Evolutionary conservation across 2,329 filamentous ascomycete species (phyloP), one percentile per base, ranked within the genome.

Genomic region (Botrytis elliptica): DNA sequence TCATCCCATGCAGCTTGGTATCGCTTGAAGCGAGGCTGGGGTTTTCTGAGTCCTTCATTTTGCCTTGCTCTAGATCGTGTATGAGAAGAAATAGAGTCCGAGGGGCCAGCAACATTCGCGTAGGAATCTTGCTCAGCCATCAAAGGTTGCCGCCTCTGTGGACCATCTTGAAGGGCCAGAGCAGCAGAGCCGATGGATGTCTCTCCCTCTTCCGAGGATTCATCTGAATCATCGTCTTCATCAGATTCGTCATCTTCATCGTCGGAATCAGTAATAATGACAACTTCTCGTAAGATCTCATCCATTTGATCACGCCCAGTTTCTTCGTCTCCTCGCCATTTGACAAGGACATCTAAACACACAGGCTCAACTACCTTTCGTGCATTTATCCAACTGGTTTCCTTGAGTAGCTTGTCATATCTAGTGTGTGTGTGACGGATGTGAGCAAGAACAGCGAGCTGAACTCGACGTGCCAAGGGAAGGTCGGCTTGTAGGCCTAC

Each of bases 321-420:
- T 80, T 92, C 90, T 80, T 92, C 90, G 77, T 92, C 90, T 72
- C 90, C 90, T 83, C 90, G 89, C 90, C 90, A 92, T 87, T 91
- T 91, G 84, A 91, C 87, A 81, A 92, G 87, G 71, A 89, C 84
- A 77, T 91, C 89, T 64, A 91, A 83, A 76, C 90, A 91, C 22
- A 89, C 83, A 46, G 85, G 82, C 77, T 91, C 88, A 63, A 91
- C 89, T 59, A 86, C 85, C 82, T 87, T 90, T 75, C 90, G 85
- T 70, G 89, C 89, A 78, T 88, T 88, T 69, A 84, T 82, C 84
- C 88, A 91, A 29, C 82, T 84, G 8, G 88, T 88, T 78, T 91
- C 87, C 77, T 81, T 86, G 25, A 91, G 82, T 29, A 91, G 83
- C 73, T 86, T 81, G 79, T 92, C 90, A 82, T 92, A 92, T 77